Percentiles rank a stretch among this genome's conserved stretches.
Conservation (phyloP, 2,329 filamentous ascomycete species). For the Hypoxylon sp. region DNA sequence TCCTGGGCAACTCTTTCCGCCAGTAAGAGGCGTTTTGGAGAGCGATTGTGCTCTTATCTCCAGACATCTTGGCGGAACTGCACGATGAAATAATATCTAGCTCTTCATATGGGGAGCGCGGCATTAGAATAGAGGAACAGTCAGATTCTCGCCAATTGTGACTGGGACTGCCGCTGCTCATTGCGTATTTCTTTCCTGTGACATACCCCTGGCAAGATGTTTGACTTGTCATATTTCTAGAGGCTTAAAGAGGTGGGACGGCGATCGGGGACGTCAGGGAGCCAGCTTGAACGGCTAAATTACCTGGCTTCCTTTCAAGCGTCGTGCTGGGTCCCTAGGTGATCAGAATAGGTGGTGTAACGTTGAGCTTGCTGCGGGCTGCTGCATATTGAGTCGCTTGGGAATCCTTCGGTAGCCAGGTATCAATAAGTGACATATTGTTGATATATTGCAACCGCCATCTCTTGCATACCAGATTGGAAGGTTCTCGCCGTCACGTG, state of each 20-base stretch:
- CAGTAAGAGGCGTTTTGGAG: constrained; percentile 16
- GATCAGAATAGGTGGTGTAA: constrained; percentile 36
- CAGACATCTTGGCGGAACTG: constrained; percentile 27
- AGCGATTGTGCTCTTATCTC: constrained; percentile 24
- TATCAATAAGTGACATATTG: constrained; percentile 19
- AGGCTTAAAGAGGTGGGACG: constrained; percentile 11
- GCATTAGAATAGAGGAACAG: constrained; percentile 2
- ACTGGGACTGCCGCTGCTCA: constrained; percentile 13
- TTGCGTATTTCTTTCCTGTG: constrained; percentile 16
- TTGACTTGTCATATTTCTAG: constrained; percentile 31
- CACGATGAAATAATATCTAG: constrained; percentile 17
- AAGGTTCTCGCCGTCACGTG: constrained; percentile 38
- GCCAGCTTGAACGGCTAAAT: constrained; percentile 37
- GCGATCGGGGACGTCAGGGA: constrained; percentile 13
- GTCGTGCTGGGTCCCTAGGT: constrained; percentile 4
- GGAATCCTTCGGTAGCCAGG: constrained; percentile 28
- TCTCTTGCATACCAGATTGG: constrained; percentile 27
- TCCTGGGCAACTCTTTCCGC: constrained; percentile 24
- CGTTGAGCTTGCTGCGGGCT: constrained; percentile 33
- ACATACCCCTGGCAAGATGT: constrained; percentile 12
- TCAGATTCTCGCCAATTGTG: constrained; percentile 10
- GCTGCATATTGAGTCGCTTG: constrained; percentile 37
- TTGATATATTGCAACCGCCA: constrained; percentile 32
- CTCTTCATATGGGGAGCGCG: constrained; percentile 9
- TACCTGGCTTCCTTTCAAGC: constrained; percentile 14